phyloP scores from a whole-genome alignment of 2,329 filamentous ascomycete genomes.

The Colletotrichum sp. region DNA sequence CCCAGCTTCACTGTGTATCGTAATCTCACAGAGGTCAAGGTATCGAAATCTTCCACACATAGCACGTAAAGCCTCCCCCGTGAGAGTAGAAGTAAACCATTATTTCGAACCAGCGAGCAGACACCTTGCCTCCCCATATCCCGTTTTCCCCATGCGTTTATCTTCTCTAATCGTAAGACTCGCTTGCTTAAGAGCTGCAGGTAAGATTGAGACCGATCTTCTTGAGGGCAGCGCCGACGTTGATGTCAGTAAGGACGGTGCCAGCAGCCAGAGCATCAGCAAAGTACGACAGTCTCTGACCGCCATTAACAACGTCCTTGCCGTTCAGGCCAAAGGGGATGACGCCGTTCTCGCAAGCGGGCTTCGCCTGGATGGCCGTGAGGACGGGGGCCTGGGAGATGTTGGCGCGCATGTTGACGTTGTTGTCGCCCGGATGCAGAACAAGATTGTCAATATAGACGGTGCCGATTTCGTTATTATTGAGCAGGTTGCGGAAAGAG shows the following conservation, averaged over 20 bases:
- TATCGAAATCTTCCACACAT: background rate
- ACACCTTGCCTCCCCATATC: background rate
- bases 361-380: slow-evolving; percentile 38
- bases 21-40: background rate
- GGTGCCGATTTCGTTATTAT: slow-evolving; percentile 56
- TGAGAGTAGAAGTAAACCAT: background rate
- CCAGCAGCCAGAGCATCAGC: slow-evolving; percentile 56
- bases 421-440: slow-evolving; percentile 64
- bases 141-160: background rate
- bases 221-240: slow-evolving; percentile 42
- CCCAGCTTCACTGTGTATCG: background rate
- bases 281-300: slow-evolving; percentile 60
- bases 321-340: slow-evolving; percentile 62
- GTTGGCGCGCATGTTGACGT: slow-evolving; percentile 56
- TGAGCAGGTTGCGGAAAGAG: slow-evolving; percentile 63
- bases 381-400: slow-evolving; percentile 58
- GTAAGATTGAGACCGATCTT: slow-evolving; percentile 26
- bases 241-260: slow-evolving; percentile 57
- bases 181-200: background rate
- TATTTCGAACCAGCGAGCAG: background rate
- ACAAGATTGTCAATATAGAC: slow-evolving; percentile 62
- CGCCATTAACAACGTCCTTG: slow-evolving; percentile 54
- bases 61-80: background rate
- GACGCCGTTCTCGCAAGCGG: slow-evolving; percentile 59
- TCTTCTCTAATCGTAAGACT: background rate